phyloP scores from a whole-genome alignment of 164 flowering plant species.

The Paratinospora sagittata region DNA sequence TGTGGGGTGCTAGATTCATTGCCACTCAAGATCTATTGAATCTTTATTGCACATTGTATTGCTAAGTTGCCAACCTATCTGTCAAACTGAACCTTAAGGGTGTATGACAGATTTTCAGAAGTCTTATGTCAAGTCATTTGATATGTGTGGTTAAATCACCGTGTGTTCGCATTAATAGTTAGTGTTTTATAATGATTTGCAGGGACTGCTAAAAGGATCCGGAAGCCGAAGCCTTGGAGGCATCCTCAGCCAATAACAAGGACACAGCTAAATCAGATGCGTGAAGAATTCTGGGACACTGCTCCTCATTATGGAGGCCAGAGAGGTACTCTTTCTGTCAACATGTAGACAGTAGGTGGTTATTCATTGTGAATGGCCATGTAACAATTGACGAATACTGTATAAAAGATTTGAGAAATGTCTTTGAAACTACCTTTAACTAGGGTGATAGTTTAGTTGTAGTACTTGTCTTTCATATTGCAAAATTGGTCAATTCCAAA shows the following conservation, averaged over 20 bases:
- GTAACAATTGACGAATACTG: not conserved
- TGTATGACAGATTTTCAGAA: not conserved
- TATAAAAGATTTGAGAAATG: not conserved
- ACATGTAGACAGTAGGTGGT: not conserved
- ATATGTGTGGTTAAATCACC: not conserved
- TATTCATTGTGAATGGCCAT: not conserved
- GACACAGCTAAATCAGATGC: slow-evolving; percentile 66
- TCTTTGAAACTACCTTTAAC: not conserved
- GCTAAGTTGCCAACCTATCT: too few species aligned
- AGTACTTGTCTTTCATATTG: not conserved
- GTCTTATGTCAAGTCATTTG: not conserved
- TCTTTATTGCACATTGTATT: too few species aligned
- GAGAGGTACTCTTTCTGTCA: slow-evolving; percentile 42
- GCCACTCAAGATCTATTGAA: too few species aligned
- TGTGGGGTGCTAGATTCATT: not conserved
- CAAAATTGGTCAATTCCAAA: not conserved
- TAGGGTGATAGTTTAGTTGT: not conserved
- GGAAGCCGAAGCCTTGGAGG: slow-evolving; percentile 91
- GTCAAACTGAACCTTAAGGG: too few species aligned
- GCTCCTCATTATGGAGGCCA: slow-evolving; percentile 54
- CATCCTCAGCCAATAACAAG: slow-evolving; percentile 71
- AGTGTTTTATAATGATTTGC: slow-evolving; percentile 8
- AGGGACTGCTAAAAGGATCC: slow-evolving; percentile 55
- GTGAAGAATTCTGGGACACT: slow-evolving; percentile 97
- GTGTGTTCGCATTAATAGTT: not conserved